phyloP scores from a whole-genome alignment of 129 eudicot species.

The Flaveria trinervia region DNA sequence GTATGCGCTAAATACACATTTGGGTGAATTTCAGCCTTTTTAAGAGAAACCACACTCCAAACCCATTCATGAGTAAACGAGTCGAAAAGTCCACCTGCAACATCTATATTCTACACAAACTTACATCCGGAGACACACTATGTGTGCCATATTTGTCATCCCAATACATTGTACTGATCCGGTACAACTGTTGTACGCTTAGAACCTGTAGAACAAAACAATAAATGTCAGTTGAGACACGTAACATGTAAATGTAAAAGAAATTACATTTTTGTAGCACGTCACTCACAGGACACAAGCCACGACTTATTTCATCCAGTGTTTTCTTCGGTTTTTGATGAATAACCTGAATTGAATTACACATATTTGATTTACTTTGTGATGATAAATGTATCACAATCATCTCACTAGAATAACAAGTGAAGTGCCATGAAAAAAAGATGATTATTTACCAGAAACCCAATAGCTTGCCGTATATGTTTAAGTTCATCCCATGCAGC shows the following conservation, averaged over 20 bases:
- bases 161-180: slow-evolving; percentile 51
- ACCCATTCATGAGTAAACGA: not conserved
- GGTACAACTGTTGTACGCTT: slow-evolving; percentile 46
- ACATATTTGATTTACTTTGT: not conserved
- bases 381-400: slow-evolving; percentile 4
- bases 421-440: not conserved
- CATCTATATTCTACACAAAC: slow-evolving; percentile 17
- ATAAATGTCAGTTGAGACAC: not conserved
- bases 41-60: not conserved
- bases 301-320: slow-evolving; percentile 56
- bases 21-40: not conserved
- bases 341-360: slow-evolving; percentile 53
- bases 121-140: slow-evolving; percentile 47
- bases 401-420: not conserved
- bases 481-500: slow-evolving; percentile 92
- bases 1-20: not conserved
- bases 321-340: slow-evolving; percentile 86
- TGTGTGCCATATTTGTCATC: slow-evolving; percentile 51
- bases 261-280: not conserved
- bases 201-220: slow-evolving; percentile 37
- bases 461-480: slow-evolving; percentile 97
- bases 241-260: not conserved
- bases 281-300: slow-evolving; percentile 89
- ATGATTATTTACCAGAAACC: slow-evolving; percentile 62
- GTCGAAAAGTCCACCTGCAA: not conserved